Evolutionary conservation across 2,329 filamentous ascomycete genomes (phyloP).

Genomic region (Colletotrichum tanaceti): DNA sequence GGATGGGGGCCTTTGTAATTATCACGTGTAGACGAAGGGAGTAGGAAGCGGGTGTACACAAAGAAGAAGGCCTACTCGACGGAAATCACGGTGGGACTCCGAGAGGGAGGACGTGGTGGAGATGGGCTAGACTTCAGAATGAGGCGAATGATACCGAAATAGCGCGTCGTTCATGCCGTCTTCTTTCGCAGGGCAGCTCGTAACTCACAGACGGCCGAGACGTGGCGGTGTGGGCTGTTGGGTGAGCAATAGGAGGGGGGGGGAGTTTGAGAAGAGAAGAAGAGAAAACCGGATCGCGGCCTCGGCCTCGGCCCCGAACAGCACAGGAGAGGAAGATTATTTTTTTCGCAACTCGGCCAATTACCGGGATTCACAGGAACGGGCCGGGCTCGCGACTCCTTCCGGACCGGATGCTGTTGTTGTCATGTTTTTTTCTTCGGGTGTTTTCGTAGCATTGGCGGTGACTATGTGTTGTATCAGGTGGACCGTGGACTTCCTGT

Average conservation of each 20-base stretch:
- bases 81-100: background rate
- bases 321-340: background rate
- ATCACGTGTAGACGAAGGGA: conserved; percentile 21
- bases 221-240: background rate
- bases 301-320: background rate
- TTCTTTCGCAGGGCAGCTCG: background rate
- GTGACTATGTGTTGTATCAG: too few relatives aligned
- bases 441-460: background rate
- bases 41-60: conserved; percentile 43
- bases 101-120: background rate
- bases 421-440: background rate
- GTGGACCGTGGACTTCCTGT: background rate
- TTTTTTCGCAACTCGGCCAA: background rate
- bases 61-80: conserved; percentile 54
- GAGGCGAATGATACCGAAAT: background rate
- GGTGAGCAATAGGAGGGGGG: background rate
- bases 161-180: background rate
- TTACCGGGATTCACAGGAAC: background rate
- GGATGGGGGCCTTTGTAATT: too few relatives aligned
- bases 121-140: too few relatives aligned
- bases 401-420: background rate
- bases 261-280: too few relatives aligned
- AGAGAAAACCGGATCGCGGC: background rate
- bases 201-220: background rate
- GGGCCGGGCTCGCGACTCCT: background rate